Evolutionary conservation across 2,329 filamentous ascomycete species (phyloP).

Genomic region (Furcasterigmium furcatum): DNA sequence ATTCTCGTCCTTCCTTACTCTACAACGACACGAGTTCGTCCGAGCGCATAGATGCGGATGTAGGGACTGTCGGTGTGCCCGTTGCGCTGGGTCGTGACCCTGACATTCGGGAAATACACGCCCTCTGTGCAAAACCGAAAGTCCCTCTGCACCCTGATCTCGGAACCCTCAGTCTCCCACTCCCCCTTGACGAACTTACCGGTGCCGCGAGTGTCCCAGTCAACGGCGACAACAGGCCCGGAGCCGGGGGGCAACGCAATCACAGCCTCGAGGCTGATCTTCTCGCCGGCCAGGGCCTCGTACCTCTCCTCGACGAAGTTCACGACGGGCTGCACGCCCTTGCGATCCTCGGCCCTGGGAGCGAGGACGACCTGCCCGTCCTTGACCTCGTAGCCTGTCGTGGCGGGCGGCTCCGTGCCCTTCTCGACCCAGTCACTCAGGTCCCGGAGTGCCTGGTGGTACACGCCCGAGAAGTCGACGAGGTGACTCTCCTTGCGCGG

Average conservation of each 20-base stretch:
- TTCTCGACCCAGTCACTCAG: slow-evolving; percentile 15
- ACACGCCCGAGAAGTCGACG: slow-evolving; percentile 11
- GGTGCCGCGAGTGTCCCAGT: slow-evolving; percentile 12
- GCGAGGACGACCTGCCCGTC: slow-evolving; percentile 12
- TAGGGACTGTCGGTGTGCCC: background rate
- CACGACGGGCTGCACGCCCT: slow-evolving; percentile 15
- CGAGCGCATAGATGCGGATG: background rate
- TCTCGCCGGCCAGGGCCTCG: background rate
- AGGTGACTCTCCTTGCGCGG: background rate
- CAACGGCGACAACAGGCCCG: slow-evolving; percentile 11
- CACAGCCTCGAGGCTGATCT: slow-evolving; percentile 3
- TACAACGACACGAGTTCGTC: background rate
- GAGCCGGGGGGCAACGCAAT: slow-evolving; percentile 4
- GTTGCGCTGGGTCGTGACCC: background rate
- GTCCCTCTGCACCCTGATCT: background rate
- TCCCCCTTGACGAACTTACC: background rate
- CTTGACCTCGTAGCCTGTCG: slow-evolving; percentile 7
- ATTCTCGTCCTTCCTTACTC: too few species aligned
- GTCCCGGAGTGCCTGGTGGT: slow-evolving; percentile 15
- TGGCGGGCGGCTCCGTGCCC: slow-evolving; percentile 4
- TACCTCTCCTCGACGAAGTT: background rate
- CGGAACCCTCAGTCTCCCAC: background rate
- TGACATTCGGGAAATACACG: background rate
- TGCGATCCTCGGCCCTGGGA: slow-evolving; percentile 2
- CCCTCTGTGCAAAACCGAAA: background rate